These are phyloP conservation scores for Moesziomyces parantarcticus DNA, from an alignment of 1,284 basidiomycete genomes.

Conservation along the genomic window DNA sequence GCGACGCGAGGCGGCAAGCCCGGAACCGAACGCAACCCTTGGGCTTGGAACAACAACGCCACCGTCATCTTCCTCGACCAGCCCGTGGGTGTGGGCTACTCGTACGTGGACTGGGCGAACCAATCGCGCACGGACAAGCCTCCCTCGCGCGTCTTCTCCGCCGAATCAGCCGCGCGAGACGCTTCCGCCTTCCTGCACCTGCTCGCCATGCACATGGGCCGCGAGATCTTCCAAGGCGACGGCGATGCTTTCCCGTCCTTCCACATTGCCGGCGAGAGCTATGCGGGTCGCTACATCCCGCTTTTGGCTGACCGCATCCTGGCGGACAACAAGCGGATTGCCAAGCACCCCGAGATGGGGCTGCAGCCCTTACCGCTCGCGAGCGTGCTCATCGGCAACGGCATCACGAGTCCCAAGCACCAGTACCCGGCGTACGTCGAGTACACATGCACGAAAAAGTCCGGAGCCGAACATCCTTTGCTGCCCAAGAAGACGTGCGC, in stretches of 20 bases:
- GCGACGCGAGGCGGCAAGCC: slow-evolving; percentile 33
- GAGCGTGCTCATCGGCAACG: slow-evolving; percentile 66
- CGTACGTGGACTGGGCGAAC: slow-evolving; percentile 65
- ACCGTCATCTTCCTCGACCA: slow-evolving; percentile 66
- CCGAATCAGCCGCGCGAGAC: slow-evolving; percentile 58
- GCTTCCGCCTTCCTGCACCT: slow-evolving; percentile 65
- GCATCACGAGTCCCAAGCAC: slow-evolving; percentile 62
- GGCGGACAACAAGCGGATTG: slow-evolving; percentile 58
- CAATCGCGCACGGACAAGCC: slow-evolving; percentile 48
- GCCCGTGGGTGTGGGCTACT: slow-evolving; percentile 64
- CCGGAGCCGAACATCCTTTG: slow-evolving; percentile 50
- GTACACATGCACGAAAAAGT: slow-evolving; percentile 61
- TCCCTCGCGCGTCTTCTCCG: slow-evolving; percentile 54
- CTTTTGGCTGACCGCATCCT: slow-evolving; percentile 60
- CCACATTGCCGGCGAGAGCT: slow-evolving; percentile 65
- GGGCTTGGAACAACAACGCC: slow-evolving; percentile 63
- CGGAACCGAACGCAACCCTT: slow-evolving; percentile 57
- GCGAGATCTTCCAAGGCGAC: slow-evolving; percentile 41
- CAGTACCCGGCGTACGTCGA: slow-evolving; percentile 62
- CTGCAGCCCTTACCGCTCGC: slow-evolving; percentile 57
- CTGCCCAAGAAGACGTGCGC: slow-evolving; percentile 50
- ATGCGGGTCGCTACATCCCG: slow-evolving; percentile 64
- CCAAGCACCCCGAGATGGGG: slow-evolving; percentile 53
- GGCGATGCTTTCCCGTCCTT: slow-evolving; percentile 31
- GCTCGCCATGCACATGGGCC: slow-evolving; percentile 55